These are phyloP conservation scores for Talaromyces adpressus DNA, from an alignment of 495 filamentous ascomycete species.

Conservation along the genomic window DNA sequence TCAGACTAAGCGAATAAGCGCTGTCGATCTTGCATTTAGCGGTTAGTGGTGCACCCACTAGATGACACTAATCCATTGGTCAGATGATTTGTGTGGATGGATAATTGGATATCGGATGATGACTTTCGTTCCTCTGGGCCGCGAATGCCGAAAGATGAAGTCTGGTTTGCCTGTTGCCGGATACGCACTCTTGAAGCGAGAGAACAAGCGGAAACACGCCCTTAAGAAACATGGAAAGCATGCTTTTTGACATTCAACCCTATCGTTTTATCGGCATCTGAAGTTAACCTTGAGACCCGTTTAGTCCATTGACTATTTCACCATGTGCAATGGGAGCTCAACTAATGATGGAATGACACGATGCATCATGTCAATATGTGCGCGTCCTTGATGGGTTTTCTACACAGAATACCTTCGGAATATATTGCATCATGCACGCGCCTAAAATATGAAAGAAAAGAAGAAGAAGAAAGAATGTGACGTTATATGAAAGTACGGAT, in stretches of 20 bases:
- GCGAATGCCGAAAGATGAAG: background rate
- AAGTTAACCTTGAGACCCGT: no score
- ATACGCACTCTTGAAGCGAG: background rate
- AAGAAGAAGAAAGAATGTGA: background rate
- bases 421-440: no score
- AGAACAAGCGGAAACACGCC: background rate
- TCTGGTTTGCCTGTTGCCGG: background rate
- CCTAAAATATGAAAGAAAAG: no score
- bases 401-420: no score
- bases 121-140: background rate
- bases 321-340: background rate
- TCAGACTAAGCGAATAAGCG: background rate
- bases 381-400: no score
- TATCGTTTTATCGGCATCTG: background rate
- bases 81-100: background rate
- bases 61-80: background rate
- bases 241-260: background rate
- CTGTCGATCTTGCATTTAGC: background rate
- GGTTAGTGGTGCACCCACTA: background rate
- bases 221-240: background rate
- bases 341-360: background rate
- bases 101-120: background rate
- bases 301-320: no score
- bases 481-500: background rate
- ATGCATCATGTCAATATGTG: background rate